A percentile compares a stretch with the other conserved stretches of the same genome.
Conservation (phyloP, 2,329 filamentous ascomycete genomes). For the Pseudocercospora fuligena region DNA sequence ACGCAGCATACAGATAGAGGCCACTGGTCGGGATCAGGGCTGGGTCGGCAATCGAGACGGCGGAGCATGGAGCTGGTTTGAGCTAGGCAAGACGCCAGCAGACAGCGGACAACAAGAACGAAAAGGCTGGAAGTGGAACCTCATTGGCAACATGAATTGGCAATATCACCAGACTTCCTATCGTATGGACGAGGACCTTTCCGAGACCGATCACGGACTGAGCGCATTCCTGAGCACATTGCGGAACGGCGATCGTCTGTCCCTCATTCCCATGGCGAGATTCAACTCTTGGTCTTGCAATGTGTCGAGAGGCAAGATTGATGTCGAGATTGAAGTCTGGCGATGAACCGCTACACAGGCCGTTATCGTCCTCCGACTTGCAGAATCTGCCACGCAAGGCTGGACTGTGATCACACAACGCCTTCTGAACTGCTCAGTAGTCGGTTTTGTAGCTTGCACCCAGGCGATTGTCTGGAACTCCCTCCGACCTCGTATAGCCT, state of each 20-base stretch:
- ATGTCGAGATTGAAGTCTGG: constrained; percentile 29
- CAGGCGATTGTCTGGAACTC: not conserved
- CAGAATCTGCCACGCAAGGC: not conserved
- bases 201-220: constrained; percentile 12
- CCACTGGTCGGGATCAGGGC: constrained; percentile 25
- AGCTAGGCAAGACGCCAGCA: constrained; percentile 18
- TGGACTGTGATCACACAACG: not conserved
- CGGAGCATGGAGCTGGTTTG: constrained; percentile 27
- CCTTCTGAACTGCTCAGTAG: not conserved
- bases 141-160: constrained; percentile 16
- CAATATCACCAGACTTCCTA: constrained; percentile 11
- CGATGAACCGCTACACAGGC: not conserved
- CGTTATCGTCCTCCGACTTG: not conserved
- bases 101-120: constrained; percentile 2
- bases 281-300: constrained; percentile 24
- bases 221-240: constrained; percentile 15
- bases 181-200: constrained; percentile 5
- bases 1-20: constrained; percentile 17
- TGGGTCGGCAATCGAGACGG: constrained; percentile 17
- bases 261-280: constrained; percentile 27
- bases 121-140: constrained; percentile 15
- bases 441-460: not conserved
- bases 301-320: constrained; percentile 22
- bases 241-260: constrained; percentile 22
- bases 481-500: not conserved